phyloP scores from a whole-genome alignment of 768 basidiomycete genomes.

The Xerocomellus dryophilus region DNA sequence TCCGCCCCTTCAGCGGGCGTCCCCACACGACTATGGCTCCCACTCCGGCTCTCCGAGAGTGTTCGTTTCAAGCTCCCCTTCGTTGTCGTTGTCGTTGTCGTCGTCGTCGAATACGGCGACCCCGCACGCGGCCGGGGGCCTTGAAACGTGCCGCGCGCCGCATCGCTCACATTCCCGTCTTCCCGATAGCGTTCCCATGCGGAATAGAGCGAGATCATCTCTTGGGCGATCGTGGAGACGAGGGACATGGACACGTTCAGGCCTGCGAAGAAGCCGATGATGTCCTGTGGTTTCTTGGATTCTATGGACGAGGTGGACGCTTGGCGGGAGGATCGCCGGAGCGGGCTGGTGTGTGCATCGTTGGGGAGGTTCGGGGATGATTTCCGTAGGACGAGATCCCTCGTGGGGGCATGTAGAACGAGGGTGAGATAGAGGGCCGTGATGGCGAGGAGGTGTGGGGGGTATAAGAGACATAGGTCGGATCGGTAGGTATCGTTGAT shows the following conservation, averaged over 20 bases:
- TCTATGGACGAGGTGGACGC: conserved; percentile 31
- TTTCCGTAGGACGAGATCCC: conserved; percentile 42
- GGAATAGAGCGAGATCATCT: conserved; percentile 86
- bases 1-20: conserved; percentile 28
- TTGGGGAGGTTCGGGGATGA: conserved; percentile 26
- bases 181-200: conserved; percentile 86
- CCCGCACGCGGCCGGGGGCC: conserved; percentile 10
- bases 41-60: conserved; percentile 21
- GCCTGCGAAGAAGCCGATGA: conserved; percentile 78
- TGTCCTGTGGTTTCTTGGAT: conserved; percentile 52
- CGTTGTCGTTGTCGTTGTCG: conserved; percentile 5
- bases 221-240: conserved; percentile 82
- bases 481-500: conserved; percentile 96
- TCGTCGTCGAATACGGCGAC: conserved; percentile 21
- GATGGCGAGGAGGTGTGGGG: conserved; percentile 92
- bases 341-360: conserved; percentile 34
- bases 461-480: conserved; percentile 89
- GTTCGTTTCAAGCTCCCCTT: conserved; percentile 26
- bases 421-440: conserved; percentile 89
- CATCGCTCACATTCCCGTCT: conserved; percentile 43
- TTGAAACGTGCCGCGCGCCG: conserved; percentile 18
- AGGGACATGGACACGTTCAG: conserved; percentile 83
- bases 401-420: conserved; percentile 62
- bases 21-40: conserved; percentile 26
- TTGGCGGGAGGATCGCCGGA: conserved; percentile 56